Base-by-base conservation (phyloP, 2,329 filamentous ascomycete genomes). In the Teratosphaeria destructans region DNA sequence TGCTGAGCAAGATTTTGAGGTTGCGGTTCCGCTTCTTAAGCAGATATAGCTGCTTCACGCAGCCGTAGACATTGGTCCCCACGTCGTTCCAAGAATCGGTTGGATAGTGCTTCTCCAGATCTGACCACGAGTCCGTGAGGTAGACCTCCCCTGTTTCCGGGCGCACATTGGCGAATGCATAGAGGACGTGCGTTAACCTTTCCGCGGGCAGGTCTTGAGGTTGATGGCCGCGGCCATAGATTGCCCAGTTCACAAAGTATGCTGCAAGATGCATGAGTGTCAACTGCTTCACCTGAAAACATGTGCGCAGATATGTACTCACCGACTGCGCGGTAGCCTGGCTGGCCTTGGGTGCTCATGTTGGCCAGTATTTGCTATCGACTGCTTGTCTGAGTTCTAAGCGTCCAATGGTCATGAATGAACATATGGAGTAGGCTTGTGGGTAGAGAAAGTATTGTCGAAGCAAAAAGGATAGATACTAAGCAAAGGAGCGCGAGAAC, bases 111-210 rank as follows among this genome's bases (percentile, higher is more conserved):
- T 87, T 89, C 57, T 90, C 78, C 1, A 76, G 67, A 62, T 92
- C 89, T 27, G 88, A 81, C 72, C 82, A 91, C 1, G 77, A 74
- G 67, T 94, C 89, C 1, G 83, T 86, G 7, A 89, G 77, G 68
- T 81, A 82, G 10, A 95, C 90, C 74, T 95, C 89, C 56, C 93
- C 93, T 35, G 82, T 84, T 3, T 93, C 89, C 2, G 85, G 80
- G 3, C 84, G 82, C 60, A 96, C 83, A 71, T 96, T 95, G 70
- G 90, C 93, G 75, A 97, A 97, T 16, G 92, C 82, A 68, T 96
- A 96, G 16, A 96, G 83, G 4, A 97, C 76, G 70, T 97, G 93
- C 0, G 92, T 97, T 52, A 96, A 82, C 59, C 89, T 87, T 58
- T 91, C 83, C 3, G 81, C 85, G 0, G 89, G 89, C 5, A 97